Evolutionary conservation across 1,139 yeast genomes (phyloP).

Genomic region (Geotrichum carabidarum): DNA sequence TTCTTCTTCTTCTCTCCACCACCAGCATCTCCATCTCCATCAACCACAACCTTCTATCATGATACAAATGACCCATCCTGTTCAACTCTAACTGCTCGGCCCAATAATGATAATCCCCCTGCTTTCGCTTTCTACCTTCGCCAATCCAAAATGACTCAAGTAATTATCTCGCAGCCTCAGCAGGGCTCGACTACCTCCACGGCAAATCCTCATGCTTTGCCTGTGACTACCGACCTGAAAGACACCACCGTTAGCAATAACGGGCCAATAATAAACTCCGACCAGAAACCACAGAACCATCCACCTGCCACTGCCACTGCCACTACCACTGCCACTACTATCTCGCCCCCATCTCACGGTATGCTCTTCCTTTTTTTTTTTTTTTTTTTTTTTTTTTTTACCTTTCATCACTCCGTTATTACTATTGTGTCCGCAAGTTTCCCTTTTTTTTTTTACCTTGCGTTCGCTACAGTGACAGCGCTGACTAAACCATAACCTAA

Average conservation of each 20-base stretch:
- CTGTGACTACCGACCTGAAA: background rate
- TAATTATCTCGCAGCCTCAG: background rate
- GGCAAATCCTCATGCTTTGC: conserved; percentile 9
- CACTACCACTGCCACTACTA: background rate
- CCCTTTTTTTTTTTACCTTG: conserved; percentile 8
- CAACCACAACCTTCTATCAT: too few species aligned
- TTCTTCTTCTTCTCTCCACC: conserved; percentile 9
- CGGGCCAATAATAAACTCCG: too few species aligned
- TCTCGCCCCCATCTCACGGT: too few species aligned
- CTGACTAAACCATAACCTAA: conserved; percentile 5
- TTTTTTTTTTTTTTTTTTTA: background rate
- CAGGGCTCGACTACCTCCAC: conserved; percentile 2
- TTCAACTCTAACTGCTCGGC: too few species aligned
- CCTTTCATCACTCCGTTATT: background rate
- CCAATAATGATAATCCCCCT: too few species aligned
- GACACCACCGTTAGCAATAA: too few species aligned
- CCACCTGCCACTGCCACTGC: background rate
- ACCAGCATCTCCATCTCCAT: conserved; percentile 13
- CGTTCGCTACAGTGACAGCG: conserved; percentile 10
- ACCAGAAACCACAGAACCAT: background rate
- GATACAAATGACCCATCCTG: too few species aligned
- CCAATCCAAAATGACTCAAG: background rate
- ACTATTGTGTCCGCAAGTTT: conserved; percentile 1
- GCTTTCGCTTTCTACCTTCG: background rate
- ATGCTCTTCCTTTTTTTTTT: background rate